These are phyloP conservation scores for Exsudoporus frostii DNA, from an alignment of 768 basidiomycete genomes.

Conservation along the genomic window DNA sequence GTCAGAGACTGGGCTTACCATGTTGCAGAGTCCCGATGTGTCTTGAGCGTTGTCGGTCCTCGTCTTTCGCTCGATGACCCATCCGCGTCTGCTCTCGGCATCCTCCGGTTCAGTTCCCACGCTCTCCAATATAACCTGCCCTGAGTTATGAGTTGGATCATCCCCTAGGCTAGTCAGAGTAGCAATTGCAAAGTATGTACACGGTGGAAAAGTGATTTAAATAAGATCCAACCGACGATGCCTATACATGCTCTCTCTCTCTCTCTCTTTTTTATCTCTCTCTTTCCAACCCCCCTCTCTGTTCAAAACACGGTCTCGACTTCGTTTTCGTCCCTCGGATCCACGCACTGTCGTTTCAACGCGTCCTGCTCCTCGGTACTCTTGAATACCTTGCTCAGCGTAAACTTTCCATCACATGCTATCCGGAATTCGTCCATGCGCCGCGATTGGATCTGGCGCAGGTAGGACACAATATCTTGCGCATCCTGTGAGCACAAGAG, in stretches of 20 bases:
- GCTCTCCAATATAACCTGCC: constrained; percentile 20
- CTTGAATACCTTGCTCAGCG: constrained; percentile 67
- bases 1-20: constrained; percentile 26
- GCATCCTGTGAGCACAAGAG: constrained; percentile 45
- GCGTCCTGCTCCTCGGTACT: constrained; percentile 45
- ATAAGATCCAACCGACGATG: too few species aligned
- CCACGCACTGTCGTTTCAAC: constrained; percentile 31
- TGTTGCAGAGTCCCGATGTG: constrained; percentile 21
- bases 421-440: constrained; percentile 60
- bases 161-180: too few species aligned
- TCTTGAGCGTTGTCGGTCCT: constrained; percentile 24
- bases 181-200: not conserved
- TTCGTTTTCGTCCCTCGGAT: constrained; percentile 19
- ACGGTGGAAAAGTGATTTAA: not conserved
- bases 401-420: constrained; percentile 52
- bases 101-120: constrained; percentile 23
- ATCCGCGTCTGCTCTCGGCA: constrained; percentile 15
- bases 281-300: not conserved
- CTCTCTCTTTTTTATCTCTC: not conserved
- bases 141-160: constrained; percentile 11
- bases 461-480: constrained; percentile 43
- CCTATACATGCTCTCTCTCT: too few species aligned
- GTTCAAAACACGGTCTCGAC: constrained; percentile 25
- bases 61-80: constrained; percentile 7
- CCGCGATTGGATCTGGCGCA: constrained; percentile 48